Evolutionary conservation across 176 grass and related monocot species (phyloP), one percentile per base, ranked within the genome.

Genomic region (Avena atlantica): DNA sequence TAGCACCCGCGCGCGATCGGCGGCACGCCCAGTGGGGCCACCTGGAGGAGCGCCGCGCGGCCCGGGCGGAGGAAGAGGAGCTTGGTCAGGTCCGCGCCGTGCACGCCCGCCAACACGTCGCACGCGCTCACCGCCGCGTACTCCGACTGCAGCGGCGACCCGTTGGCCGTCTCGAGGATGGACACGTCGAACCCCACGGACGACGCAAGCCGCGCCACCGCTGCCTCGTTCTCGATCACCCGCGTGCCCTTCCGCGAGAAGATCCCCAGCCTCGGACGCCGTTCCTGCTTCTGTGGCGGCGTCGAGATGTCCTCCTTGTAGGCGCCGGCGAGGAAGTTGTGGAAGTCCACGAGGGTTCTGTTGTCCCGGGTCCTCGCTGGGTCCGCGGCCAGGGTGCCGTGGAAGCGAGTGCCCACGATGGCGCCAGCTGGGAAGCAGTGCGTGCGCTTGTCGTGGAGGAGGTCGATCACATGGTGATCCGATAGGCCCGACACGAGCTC

Each of bases 91-190:
- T 88, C 95, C 0, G 95, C 95, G 13, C 95, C 92, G 60, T 97
- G 95, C 87, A 97, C 93, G 3, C 95, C 95, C 49, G 87, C 78
- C 68, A 93, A 75, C 83, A 80, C 95, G 59, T 97, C 91, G 73
- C 87, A 91, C 12, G 57, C 50, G 55, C 79, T 89, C 83, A 94
- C 34, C 21, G 69, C 14, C 44, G 69, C 72, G 81, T 91, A 91
- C 64, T 75, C 85, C 34, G 72, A 19, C n/a, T 58, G 34, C 4
- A 93, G 49, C 47, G 78, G 91, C 66, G 68, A 63, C 0, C 78
- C 84, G 50, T 68, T 77, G 0, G 73, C 86, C 53, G 95, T 93
- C 51, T 78, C 78, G 55, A 92, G 64, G 27, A 94, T 66, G 2
- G 89, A 66, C 84, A 94, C 91, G 37, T 88, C 85, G 87, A 94